A percentile compares a stretch with the other conserved stretches of the same genome.
phyloP scores from a whole-genome alignment of 441 rosid genomes.

The Bruguiera hainesii region DNA sequence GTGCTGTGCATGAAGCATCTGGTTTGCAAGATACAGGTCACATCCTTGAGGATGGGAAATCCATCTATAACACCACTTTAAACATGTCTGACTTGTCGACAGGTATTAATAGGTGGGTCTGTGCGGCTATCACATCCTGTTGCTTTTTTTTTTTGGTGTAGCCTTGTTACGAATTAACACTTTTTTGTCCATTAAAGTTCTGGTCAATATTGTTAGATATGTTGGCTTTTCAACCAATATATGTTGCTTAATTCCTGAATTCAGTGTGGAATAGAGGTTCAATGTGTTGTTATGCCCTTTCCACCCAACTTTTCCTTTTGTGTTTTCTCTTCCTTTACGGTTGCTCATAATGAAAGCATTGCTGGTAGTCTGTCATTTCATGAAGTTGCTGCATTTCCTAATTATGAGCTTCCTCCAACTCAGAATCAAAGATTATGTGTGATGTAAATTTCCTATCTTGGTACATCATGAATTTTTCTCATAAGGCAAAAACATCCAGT shows the following conservation, averaged over 20 bases:
- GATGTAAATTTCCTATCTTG: too few species aligned
- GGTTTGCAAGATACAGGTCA: constrained; percentile 90
- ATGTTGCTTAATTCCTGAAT: not conserved
- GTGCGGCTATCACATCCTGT: not conserved
- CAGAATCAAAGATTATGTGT: too few species aligned
- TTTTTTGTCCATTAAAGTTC: not conserved
- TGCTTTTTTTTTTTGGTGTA: not conserved
- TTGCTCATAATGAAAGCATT: too few species aligned
- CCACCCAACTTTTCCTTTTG: too few species aligned
- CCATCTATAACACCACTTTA: constrained; percentile 88
- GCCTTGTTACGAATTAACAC: not conserved
- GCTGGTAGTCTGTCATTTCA: too few species aligned
- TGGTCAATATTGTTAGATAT: constrained; percentile 3
- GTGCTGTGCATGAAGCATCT: constrained; percentile 96
- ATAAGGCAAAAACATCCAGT: too few species aligned
- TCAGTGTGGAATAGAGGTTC: not conserved
- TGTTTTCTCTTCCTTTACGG: too few species aligned
- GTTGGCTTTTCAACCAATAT: not conserved
- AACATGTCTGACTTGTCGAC: constrained; percentile 96
- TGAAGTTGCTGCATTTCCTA: too few species aligned
- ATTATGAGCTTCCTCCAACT: too few species aligned
- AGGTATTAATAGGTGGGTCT: constrained; percentile 70
- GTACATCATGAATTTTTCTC: too few species aligned
- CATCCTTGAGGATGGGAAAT: constrained; percentile 86
- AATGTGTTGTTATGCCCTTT: not conserved